A percentile compares a stretch with the other conserved stretches of the same genome.
These are phyloP conservation scores for Fonsecaea pedrosoi DNA, from an alignment of 2,329 filamentous ascomycete species.

Conservation along the genomic window DNA sequence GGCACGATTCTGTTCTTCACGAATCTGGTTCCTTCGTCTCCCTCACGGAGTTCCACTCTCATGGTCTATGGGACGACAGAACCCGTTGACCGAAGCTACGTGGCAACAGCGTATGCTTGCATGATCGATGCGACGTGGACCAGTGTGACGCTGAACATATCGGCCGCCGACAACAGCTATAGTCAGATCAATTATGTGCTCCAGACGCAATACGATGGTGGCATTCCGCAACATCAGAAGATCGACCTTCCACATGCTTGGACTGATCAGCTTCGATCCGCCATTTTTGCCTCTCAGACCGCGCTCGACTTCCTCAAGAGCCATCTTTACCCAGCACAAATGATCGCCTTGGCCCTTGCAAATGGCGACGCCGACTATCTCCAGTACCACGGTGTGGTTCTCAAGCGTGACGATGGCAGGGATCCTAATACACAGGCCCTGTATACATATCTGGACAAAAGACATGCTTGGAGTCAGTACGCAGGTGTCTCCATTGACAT, in stretches of 20 bases:
- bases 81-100: neutral
- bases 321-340: neutral
- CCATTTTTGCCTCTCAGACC: neutral
- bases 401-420: neutral
- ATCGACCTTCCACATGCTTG: neutral
- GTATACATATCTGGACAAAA: neutral
- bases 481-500: neutral
- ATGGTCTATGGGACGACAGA: neutral
- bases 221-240: neutral
- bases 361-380: neutral
- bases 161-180: slow-evolving; percentile 3
- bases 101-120: neutral
- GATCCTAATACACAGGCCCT: neutral
- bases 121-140: slow-evolving; percentile 6
- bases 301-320: neutral
- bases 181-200: neutral
- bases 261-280: neutral
- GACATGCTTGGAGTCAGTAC: neutral
- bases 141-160: neutral
- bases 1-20: slow-evolving; percentile 1
- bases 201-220: neutral
- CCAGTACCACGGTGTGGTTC: neutral
- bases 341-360: neutral
- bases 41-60: neutral
- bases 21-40: neutral